phyloP scores from a whole-genome alignment of 2,329 filamentous ascomycete species.

The Sporothrix mexicana region DNA sequence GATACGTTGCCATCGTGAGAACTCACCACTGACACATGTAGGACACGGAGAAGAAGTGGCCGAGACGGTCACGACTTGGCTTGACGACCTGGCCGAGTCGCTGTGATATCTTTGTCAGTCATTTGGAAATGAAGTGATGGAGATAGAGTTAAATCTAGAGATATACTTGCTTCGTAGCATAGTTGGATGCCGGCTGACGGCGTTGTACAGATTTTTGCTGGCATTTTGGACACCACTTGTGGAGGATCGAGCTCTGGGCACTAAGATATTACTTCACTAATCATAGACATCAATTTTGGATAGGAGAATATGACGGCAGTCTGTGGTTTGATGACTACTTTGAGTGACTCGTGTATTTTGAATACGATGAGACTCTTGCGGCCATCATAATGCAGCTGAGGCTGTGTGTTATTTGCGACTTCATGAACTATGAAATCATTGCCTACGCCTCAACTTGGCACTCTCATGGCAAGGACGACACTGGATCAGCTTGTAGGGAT shows the following conservation, averaged over 20 bases:
- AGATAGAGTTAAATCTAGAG: neutral
- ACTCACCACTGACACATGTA: slow-evolving; percentile 39
- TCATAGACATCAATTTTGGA: neutral
- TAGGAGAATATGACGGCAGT: neutral
- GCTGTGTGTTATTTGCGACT: no score
- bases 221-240: neutral
- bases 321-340: neutral
- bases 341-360: neutral
- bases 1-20: neutral
- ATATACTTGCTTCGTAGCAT: neutral
- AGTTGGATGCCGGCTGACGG: neutral
- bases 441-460: no score
- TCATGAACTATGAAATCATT: no score
- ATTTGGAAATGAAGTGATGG: neutral
- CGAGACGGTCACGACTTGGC: slow-evolving; percentile 55
- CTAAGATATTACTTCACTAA: neutral
- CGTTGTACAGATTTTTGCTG: neutral
- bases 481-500: no score
- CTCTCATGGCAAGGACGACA: no score
- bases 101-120: neutral
- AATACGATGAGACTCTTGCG: no score
- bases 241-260: neutral
- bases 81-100: slow-evolving; percentile 55
- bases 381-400: neutral
- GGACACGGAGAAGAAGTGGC: slow-evolving; percentile 57